Conservation (phyloP, 257 asterid genomes). For the Jasminum sambac region DNA sequence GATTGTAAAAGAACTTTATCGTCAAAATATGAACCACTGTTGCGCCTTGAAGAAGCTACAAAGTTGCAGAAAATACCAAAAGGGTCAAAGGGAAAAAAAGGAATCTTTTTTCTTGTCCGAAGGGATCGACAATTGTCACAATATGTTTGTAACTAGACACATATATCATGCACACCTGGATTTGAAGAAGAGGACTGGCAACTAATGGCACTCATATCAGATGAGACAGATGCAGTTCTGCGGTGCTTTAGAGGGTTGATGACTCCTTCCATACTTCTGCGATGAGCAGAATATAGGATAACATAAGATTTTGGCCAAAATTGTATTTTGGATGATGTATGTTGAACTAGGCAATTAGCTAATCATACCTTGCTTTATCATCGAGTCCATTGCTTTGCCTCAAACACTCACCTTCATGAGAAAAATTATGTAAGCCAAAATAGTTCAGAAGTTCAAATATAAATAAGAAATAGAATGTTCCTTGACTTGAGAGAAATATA, state of each 20-base stretch:
- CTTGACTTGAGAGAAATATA: not conserved
- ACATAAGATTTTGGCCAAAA: slow-evolving; percentile 20
- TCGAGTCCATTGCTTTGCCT: slow-evolving; percentile 59
- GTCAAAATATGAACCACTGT: slow-evolving; percentile 71
- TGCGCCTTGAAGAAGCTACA: slow-evolving; percentile 61
- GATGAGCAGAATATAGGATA: slow-evolving; percentile 20
- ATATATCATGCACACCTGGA: slow-evolving; percentile 51
- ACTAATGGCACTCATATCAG: slow-evolving; percentile 84
- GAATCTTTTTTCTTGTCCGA: not conserved
- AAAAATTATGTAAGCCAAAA: slow-evolving; percentile 7
- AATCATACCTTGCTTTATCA: slow-evolving; percentile 53
- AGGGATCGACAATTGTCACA: not conserved
- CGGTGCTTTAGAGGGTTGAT: slow-evolving; percentile 54
- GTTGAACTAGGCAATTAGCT: slow-evolving; percentile 3
- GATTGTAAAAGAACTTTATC: slow-evolving; percentile 77
- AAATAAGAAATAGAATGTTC: not conserved
- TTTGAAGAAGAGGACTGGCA: slow-evolving; percentile 51
- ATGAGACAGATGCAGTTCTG: slow-evolving; percentile 74
- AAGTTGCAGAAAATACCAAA: slow-evolving; percentile 27
- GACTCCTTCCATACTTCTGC: slow-evolving; percentile 58
- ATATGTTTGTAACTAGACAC: not conserved
- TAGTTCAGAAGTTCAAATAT: slow-evolving; percentile 2
- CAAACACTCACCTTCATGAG: slow-evolving; percentile 45
- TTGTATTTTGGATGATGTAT: slow-evolving; percentile 17
- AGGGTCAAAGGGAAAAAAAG: not conserved